Conservation (phyloP, 805 yeast genomes). For the Hagleromyces aurorensis region DNA sequence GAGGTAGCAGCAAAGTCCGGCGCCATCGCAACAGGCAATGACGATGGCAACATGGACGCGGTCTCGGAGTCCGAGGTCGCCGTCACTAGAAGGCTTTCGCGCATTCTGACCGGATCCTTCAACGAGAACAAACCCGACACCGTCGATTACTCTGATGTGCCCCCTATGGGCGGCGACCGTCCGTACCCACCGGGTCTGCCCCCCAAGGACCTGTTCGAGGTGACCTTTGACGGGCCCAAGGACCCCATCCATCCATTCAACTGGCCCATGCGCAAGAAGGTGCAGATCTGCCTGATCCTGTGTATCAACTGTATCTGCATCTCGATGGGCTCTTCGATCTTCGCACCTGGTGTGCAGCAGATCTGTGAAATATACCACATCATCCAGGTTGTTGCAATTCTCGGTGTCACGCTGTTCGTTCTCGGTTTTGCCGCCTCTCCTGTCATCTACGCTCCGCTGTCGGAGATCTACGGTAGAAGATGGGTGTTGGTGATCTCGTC, state of each 20-base stretch:
- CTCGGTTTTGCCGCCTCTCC: constrained; percentile 94
- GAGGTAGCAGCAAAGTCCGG: too few species aligned
- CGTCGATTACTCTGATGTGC: constrained; percentile 34
- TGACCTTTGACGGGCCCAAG: constrained; percentile 65
- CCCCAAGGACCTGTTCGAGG: constrained; percentile 48
- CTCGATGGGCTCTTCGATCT: constrained; percentile 80
- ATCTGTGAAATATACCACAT: constrained; percentile 49
- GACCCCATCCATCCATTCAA: constrained; percentile 81
- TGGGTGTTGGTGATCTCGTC: constrained; percentile 49
- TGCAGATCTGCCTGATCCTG: constrained; percentile 36
- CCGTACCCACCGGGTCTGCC: constrained; percentile 57
- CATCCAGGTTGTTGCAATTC: constrained; percentile 58
- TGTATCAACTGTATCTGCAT: constrained; percentile 45
- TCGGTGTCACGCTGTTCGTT: constrained; percentile 78
- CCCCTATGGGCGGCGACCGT: constrained; percentile 62
- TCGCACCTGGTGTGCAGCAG: constrained; percentile 50
- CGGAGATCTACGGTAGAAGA: constrained; percentile 72
- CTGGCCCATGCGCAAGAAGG: constrained; percentile 50
- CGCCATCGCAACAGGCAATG: too few species aligned
- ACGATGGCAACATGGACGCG: too few species aligned
- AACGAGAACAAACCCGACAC: constrained; percentile 22
- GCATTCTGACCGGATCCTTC: constrained; percentile 36
- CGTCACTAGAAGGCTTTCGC: constrained; percentile 32
- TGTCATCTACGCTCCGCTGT: constrained; percentile 78
- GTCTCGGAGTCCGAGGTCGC: constrained; percentile 19